These are phyloP conservation scores for Tremellales sp. DNA, from an alignment of 1,284 basidiomycete genomes.

Conservation along the genomic window DNA sequence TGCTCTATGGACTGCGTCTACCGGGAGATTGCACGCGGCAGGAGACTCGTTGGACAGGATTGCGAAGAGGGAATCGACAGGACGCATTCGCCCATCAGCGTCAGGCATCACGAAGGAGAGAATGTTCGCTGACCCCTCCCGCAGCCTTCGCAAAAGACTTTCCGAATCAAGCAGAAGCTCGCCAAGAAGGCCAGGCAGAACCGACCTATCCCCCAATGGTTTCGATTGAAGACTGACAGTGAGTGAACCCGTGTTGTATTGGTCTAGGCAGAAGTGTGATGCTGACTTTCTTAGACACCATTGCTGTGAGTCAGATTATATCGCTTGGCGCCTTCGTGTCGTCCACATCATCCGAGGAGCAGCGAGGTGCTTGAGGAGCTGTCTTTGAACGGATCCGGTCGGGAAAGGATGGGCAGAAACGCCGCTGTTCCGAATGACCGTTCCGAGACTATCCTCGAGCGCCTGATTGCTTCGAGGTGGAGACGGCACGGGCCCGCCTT, in stretches of 20 bases:
- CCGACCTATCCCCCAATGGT: slow-evolving; percentile 97
- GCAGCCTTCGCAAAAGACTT: slow-evolving; percentile 96
- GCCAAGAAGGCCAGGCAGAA: slow-evolving; percentile 96
- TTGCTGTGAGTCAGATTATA: slow-evolving; percentile 77
- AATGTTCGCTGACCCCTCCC: not conserved
- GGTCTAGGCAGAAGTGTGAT: not conserved
- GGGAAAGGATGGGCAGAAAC: too few relatives aligned
- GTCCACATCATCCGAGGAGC: too few relatives aligned
- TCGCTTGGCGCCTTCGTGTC: too few relatives aligned
- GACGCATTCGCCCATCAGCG: too few relatives aligned
- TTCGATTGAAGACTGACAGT: slow-evolving; percentile 91
- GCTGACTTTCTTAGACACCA: slow-evolving; percentile 56
- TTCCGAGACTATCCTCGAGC: not conserved
- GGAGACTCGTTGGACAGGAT: too few relatives aligned
- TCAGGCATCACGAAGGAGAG: too few relatives aligned
- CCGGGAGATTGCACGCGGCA: too few relatives aligned
- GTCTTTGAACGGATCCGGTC: not conserved
- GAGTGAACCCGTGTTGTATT: slow-evolving; percentile 16
- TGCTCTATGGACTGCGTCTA: too few relatives aligned
- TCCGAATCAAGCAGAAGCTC: slow-evolving; percentile 77
- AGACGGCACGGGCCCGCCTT: too few relatives aligned
- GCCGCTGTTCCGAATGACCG: too few relatives aligned
- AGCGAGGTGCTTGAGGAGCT: not conserved
- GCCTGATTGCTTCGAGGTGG: not conserved
- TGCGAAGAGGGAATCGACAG: too few relatives aligned